Base-by-base conservation (phyloP, 2,329 filamentous ascomycete genomes). In the Chaetomium sp. region DNA sequence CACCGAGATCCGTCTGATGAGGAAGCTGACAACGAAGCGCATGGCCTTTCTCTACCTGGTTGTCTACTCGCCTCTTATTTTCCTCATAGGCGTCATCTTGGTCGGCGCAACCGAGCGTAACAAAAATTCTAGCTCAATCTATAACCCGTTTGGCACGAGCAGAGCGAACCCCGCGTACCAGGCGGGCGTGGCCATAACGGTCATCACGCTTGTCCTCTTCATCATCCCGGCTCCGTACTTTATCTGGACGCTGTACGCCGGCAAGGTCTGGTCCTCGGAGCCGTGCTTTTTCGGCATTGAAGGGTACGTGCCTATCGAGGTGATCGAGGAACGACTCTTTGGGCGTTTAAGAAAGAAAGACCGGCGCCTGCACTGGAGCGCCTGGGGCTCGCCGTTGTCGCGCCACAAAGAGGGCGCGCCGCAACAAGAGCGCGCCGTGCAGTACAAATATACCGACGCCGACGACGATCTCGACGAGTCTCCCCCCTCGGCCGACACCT, bases 131-230 rank as follows among this genome's bases (percentile, higher is more conserved):
- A 16, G 19, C 3, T 4, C 29, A 31, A 16, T 4, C n/a, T n/a
- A n/a, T n/a, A n/a, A n/a, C n/a, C n/a, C n/a, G n/a, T n/a, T n/a
- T 5, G 35, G 31, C 31, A 9, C 8, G 35, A 38, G 13, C 10
- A 12, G 3, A 8, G 10, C 45, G 1, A 49, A 49, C 45, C 45
- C 45, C 7, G 63, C 65, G 23, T 69, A 71, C 9, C 71, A 73
- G 13, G 72, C 72, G 10, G 75, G 73, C 27, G 71, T 72, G 0
- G 67, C 76, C 10, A 72, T 71, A 25, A 65, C 69, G 19, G 72
- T 71, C 9, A 25, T 65, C 42, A 38, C 51, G n/a, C 57, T 65
- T 2, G 21, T 59, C 5, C 29, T 65, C 13, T 49, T 61, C 33
- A 57, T 65, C 19, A 19, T 65, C 31, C 63, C 63, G n/a, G 63